These are phyloP conservation scores for Tolypocladium ophioglossoides DNA, from an alignment of 2,329 filamentous ascomycete genomes.

Conservation along the genomic window DNA sequence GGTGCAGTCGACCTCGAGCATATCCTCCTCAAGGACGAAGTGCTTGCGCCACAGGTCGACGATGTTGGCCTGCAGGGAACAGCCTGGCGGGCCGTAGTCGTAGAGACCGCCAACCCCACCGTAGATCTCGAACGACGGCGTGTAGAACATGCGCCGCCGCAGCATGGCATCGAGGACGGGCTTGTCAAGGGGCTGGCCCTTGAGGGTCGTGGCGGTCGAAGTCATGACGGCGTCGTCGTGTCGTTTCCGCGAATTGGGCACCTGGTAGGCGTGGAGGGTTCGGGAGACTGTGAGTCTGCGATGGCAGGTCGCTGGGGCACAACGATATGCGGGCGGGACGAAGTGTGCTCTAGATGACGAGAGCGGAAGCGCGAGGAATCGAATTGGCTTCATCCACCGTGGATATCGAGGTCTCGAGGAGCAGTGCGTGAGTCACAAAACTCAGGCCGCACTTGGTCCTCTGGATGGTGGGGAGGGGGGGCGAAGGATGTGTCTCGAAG, in stretches of 20 bases:
- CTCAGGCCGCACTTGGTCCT: conserved; percentile 10
- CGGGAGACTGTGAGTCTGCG: conserved; percentile 19
- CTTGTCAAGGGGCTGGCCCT: conserved; percentile 83
- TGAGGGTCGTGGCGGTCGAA: conserved; percentile 60
- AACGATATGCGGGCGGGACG: conserved; percentile 5
- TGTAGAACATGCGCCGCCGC: conserved; percentile 85
- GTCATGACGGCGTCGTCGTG: conserved; percentile 27
- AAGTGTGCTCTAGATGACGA: conserved; percentile 3
- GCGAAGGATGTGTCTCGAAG: conserved; percentile 3
- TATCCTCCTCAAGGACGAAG: conserved; percentile 85
- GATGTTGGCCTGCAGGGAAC: conserved; percentile 77
- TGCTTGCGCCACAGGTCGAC: conserved; percentile 87
- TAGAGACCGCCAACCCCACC: conserved; percentile 81
- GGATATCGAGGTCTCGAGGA: conserved; percentile 6
- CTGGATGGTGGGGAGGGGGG: not conserved
- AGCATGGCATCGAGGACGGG: conserved; percentile 73
- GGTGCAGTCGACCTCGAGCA: conserved; percentile 91
- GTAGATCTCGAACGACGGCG: conserved; percentile 92
- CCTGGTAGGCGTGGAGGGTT: conserved; percentile 18
- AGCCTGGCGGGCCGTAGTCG: conserved; percentile 87
- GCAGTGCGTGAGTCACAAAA: conserved; percentile 17
- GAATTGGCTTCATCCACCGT: conserved; percentile 17
- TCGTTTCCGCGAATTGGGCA: conserved; percentile 14
- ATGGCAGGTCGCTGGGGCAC: conserved; percentile 9
- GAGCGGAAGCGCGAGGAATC: conserved; percentile 4